Base-by-base conservation (phyloP, 176 grass and related monocot species). In the Poa pratensis region DNA sequence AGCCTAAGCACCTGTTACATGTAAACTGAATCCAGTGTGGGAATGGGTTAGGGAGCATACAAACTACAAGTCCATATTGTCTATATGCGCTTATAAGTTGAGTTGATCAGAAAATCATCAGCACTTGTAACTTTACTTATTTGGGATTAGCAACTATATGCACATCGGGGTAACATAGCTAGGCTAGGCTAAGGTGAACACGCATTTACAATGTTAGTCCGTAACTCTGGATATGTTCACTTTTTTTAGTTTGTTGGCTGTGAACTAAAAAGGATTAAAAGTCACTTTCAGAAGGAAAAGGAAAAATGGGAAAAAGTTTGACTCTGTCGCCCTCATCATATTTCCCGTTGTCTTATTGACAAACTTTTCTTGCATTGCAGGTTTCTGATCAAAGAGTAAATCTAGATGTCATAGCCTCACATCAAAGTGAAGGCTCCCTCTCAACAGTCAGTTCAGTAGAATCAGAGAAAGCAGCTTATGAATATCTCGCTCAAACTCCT, bases 401-500 rank as follows among this genome's bases (percentile, higher is more conserved):
- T 79, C 15, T 88, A 37, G 83, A 86, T 82, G 71, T 22, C 73
- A 26, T 78, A 54, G 30, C 55, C 76, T 86, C 83, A 69, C 70
- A 64, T 81, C 80, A 69, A 76, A 92, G 66, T 83, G 90, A 95
- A 83, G 90, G 90, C 15, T 84, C 86, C 63, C 57, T 90, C 9
- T 80, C 83, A 43, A 78, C 61, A 37, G 54, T 81, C 35, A 80
- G 84, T 90, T 88, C 84, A 6, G 46, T 88, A 5, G 91, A 94
- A 66, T 91, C 86, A 65, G 87, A 94, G 74, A 94, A 89, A 84
- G 86, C 91, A 40, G 77, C 88, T 30, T 87, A 94, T 89, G 96
- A 93, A 60, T 89, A 53, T 49, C 79, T 96, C 80, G 79, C 92
- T 60, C 90, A 94, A 65, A 90, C 96, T 81, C 96, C 93, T 77